Base-by-base conservation (phyloP, 176 grass and related monocot genomes). In the Zoysia japonica region DNA sequence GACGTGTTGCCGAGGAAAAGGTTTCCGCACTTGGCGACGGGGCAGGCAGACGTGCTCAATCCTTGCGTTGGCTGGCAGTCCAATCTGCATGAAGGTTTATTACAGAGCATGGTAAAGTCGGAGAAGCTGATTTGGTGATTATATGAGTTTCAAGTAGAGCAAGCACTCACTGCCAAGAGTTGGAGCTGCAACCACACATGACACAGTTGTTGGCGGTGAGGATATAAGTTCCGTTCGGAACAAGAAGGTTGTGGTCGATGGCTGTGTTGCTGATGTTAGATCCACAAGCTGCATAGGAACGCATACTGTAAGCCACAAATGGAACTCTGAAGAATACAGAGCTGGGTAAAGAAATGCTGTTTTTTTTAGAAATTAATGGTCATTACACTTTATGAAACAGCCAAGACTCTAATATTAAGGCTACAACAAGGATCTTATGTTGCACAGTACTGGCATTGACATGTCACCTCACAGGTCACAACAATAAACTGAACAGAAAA, bases 131-230 rank as follows among this genome's bases (percentile, higher is more conserved):
- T 62, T n/a, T 20, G 55, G 7, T 13, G 68, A 38, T 67, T 60
- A 19, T 9, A 28, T 28, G 45, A 47, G 38, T 28, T 67, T 67
- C 20, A 44, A 76, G 50, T n/a, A 78, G 63, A 64, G 7, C 40
- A 13, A 40, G 40, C n/a, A 81, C 90, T 86, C 67, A 99, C 96
- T 89, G 90, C 89, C 91, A 99, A 16, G 90, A 81, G 54, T 66
- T 83, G 72, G 96, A 90, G 74, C 90, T 91, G 84, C 96, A 99
- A 82, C 92, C 82, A 71, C 96, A 99, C 71, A 72, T 83, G 75
- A 99, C 65, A 9, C 96, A 99, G 71, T 93, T 91, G 70, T 91
- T 93, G 67, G 96, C 96, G 1, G 92, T 95, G 40, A 93, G 88
- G 53, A 91, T 76, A 52, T 95, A 99, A 59, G 92, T 99, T 57